Conservation (phyloP, 2,329 filamentous ascomycete genomes). For the Talaromyces sp. region DNA sequence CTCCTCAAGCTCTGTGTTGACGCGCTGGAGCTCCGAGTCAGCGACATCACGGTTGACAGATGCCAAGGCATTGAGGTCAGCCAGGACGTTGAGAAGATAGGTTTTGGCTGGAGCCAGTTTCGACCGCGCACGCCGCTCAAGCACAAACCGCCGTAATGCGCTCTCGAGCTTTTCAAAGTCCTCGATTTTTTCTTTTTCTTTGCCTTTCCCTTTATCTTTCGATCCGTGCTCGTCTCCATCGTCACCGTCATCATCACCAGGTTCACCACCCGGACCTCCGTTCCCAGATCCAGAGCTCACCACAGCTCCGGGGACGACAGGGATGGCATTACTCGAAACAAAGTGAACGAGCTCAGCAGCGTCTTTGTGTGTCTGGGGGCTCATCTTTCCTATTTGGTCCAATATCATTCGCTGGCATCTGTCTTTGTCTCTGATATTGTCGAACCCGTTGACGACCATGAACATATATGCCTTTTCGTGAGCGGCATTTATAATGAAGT, state of each 20-base stretch:
- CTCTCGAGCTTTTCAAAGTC: conserved; percentile 89
- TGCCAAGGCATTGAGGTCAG: conserved; percentile 78
- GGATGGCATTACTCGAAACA: conserved; percentile 93
- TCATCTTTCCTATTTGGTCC: conserved; percentile 82
- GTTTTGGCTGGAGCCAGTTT: conserved; percentile 95
- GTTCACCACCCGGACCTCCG: conserved; percentile 46
- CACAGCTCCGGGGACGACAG: conserved; percentile 58
- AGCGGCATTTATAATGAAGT: conserved; percentile 93
- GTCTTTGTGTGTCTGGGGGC: conserved; percentile 89
- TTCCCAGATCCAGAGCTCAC: conserved; percentile 48
- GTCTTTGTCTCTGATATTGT: conserved; percentile 86
- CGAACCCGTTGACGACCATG: conserved; percentile 96
- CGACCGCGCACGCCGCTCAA: conserved; percentile 91
- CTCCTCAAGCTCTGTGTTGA: conserved; percentile 71
- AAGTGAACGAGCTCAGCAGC: conserved; percentile 91
- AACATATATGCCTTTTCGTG: conserved; percentile 98
- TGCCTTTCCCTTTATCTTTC: conserved; percentile 78
- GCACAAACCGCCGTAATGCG: conserved; percentile 83
- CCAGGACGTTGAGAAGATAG: conserved; percentile 87
- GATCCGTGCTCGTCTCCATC: conserved; percentile 47
- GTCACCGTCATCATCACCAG: conserved; percentile 44
- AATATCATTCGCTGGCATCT: conserved; percentile 89
- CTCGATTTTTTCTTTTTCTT: conserved; percentile 80
- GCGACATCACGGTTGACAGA: conserved; percentile 84
- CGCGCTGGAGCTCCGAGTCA: conserved; percentile 75